Base-by-base conservation (phyloP, 192 early-diverging fungal genomes). In the Umbelopsis isabellina region DNA sequence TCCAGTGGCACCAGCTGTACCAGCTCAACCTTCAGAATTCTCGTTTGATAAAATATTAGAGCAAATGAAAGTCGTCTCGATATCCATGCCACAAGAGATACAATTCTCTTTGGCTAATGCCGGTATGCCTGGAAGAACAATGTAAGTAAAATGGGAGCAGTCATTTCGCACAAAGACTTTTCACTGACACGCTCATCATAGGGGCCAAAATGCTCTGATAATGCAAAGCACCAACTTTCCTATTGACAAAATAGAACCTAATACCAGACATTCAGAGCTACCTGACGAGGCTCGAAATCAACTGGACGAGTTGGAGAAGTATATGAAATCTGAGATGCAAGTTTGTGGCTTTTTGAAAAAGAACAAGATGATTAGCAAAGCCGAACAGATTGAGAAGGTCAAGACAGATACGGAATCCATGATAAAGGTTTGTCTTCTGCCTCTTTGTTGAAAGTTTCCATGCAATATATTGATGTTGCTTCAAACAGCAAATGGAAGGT, bases 291-390 rank as follows among this genome's bases (percentile, higher is more conserved):
- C 75, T 22, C 51, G 67, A 35, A 65, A 46, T 20, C 67, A 77
- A 52, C 41, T 77, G 27, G 75, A 77, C 33, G 71, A 69, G 33
- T 46, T 77, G 46, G 71, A 77, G 66, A 67, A 69, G 45, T 73
- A 77, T 58, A 67, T 77, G n/a, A 71, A 66, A 35, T 55, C 27
- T 8, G 75, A 77, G 49, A 51, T 33, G 9, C 75, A 77, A 41
- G 46, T 65, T 35, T 69, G 71, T 45, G 75, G 72, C 46, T 72
- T 72, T 41, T 25, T 77, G 11, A 51, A 49, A 35, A 77, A 77
- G 18, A 66, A 72, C 20, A 69, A 35, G 35, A 49, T 46, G 46
- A 47, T 71, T n/a, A 67, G 72, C 13, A 71, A 70, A 25, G 44
- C 53, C 3, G 67, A 77, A 12, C 18, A n/a, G n/a, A 77, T 73